Percentiles rank a stretch among this genome's conserved stretches.
Evolutionary conservation across 805 yeast genomes (phyloP).

Genomic region (Sugiyamaella chiloensis): DNA sequence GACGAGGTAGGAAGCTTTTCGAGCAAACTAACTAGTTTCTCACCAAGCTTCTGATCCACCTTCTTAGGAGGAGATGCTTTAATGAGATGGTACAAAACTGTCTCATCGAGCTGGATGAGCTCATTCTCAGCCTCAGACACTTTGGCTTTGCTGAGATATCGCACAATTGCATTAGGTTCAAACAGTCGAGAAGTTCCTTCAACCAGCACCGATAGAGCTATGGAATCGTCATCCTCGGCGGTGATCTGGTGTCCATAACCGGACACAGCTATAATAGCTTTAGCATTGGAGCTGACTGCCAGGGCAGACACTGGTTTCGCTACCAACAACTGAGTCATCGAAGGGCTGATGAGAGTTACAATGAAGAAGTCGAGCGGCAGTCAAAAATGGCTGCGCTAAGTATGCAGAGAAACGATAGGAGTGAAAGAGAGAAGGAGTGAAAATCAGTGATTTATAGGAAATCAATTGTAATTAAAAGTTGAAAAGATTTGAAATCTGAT

Average conservation of each 20-base stretch:
- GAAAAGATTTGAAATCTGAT: too few species aligned
- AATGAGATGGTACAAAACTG: constrained; percentile 34
- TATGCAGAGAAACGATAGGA: too few species aligned
- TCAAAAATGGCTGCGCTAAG: too few species aligned
- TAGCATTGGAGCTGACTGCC: constrained; percentile 5
- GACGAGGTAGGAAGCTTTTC: constrained; percentile 23
- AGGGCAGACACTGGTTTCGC: constrained; percentile 7
- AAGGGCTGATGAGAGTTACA: too few species aligned
- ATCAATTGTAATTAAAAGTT: too few species aligned
- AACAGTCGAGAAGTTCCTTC: constrained; percentile 31
- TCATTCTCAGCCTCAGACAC: constrained; percentile 22
- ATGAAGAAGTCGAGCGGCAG: too few species aligned
- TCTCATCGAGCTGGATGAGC: constrained; percentile 40
- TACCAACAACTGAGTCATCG: constrained; percentile 10
- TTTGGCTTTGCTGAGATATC: constrained; percentile 32
- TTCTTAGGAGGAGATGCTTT: constrained; percentile 28
- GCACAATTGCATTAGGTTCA: constrained; percentile 54
- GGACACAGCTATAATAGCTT: constrained; percentile 9
- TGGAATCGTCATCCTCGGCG: constrained; percentile 1
- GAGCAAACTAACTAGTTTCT: constrained; percentile 24
- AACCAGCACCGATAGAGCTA: constrained; percentile 16
- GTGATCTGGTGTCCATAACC: constrained; percentile 5
- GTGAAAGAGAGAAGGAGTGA: too few species aligned
- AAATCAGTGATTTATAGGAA: too few species aligned
- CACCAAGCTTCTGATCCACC: constrained; percentile 23